Percentiles rank a stretch among this genome's conserved stretches.
phyloP scores from a whole-genome alignment of 2,329 filamentous ascomycete genomes.

The Biscogniauxia sp. region DNA sequence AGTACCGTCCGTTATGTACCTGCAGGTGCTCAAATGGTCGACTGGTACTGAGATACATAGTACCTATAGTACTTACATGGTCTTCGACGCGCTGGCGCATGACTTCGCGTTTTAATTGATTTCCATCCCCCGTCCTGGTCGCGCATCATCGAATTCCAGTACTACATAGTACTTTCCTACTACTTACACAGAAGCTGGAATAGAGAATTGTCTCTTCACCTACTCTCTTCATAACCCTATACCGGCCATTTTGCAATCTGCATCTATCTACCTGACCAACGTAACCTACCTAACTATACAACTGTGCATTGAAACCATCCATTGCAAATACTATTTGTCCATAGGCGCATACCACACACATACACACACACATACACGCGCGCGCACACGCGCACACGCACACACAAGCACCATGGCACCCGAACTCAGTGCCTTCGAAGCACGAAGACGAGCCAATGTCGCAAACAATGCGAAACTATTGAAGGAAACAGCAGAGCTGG shows the following conservation, averaged over 20 bases:
- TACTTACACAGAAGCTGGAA: no score
- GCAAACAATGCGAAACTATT: constrained; percentile 76
- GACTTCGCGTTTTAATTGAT: constrained; percentile 21
- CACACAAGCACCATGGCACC: constrained; percentile 46
- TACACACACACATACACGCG: constrained; percentile 1
- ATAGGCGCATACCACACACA: constrained; percentile 9
- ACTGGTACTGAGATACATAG: constrained; percentile 9
- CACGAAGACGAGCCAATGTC: constrained; percentile 80
- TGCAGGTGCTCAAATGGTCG: no score
- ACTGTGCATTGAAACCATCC: no score
- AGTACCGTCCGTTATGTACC: no score
- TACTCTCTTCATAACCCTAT: no score
- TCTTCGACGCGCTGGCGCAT: constrained; percentile 11
- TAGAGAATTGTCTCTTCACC: neutral
- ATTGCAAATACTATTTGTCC: constrained; percentile 11
- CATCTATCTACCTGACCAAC: no score
- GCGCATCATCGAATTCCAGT: neutral
- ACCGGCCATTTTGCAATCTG: no score
- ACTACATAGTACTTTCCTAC: no score
- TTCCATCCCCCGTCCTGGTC: constrained; percentile 6
- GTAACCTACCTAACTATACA: no score
- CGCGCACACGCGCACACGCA: neutral
- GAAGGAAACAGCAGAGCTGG: constrained; percentile 70
- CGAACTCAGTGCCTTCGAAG: constrained; percentile 80
- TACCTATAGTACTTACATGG: no score